Base-by-base conservation (phyloP, 176 grass and related monocot genomes). In the Hyparrhenia diplandra region DNA sequence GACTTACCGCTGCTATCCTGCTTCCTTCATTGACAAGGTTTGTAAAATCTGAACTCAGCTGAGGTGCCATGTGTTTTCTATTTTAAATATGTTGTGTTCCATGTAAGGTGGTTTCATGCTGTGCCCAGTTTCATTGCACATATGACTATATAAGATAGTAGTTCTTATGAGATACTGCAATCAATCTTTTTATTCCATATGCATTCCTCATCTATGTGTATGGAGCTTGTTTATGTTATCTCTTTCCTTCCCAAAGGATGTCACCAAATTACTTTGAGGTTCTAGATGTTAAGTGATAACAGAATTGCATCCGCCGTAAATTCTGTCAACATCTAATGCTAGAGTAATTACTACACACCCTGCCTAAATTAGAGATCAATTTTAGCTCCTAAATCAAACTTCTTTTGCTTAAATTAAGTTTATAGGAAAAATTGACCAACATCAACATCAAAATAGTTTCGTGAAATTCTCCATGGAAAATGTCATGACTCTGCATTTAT, bases 11-110 rank as follows among this genome's bases (percentile, higher is more conserved):
- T 98, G 96, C 81, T 98, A 95, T 41, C 92, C 96, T 74, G 90
- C 92, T 21, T 98, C 95, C 30, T 98, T 98, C 68, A 98, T 98
- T 74, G 95, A 98, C 74, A 98, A 98, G 95, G 95, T 95, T 79
- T 62, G 60, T 69, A n/a, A n/a, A 32, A 32, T 32, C 31, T 32
- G 4, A 32, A 32, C n/a, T 32, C 31, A 32, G 31, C 4, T 32
- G 31, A 32, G 31, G 31, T 4, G 31, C 31, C 31, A 32, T 32
- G 31, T 32, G 31, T 32, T 32, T 32, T 32, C 31, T 32, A 32
- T 32, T 32, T 32, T 64, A 5, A 70, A 73, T 17, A 58, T 84
- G n/a, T n/a, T 69, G 37, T 29, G 20, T 76, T 70, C 13, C 2
- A 52, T 39, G 37, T 40, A 34, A 10, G n/a, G n/a, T 37, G n/a